Conservation (phyloP, 345 rosid species). For the Jatropha curcas region DNA sequence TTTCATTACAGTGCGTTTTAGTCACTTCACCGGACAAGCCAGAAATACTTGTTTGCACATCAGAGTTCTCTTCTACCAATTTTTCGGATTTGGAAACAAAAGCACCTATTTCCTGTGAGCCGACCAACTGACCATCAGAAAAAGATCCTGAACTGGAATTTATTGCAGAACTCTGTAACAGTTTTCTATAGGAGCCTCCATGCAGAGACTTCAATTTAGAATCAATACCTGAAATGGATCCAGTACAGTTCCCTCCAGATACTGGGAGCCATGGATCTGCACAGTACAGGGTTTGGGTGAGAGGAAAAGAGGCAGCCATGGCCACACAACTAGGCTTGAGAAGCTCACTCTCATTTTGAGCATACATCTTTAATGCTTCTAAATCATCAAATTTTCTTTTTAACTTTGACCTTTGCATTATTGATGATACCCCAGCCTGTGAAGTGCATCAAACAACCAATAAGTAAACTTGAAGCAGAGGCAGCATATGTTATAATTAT, state of each 20-base stretch:
- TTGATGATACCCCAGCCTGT: constrained; percentile 36
- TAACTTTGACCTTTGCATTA: constrained; percentile 32
- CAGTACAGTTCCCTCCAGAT: constrained; percentile 44
- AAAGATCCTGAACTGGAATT: constrained; percentile 75
- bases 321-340: constrained; percentile 37
- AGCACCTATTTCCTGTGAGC: constrained; percentile 77
- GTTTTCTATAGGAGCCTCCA: constrained; percentile 60
- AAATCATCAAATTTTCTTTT: constrained; percentile 31
- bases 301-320: constrained; percentile 30
- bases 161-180: constrained; percentile 68
- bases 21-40: constrained; percentile 37
- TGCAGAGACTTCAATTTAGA: constrained; percentile 72
- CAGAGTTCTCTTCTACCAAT: constrained; percentile 47
- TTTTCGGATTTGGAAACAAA: constrained; percentile 46
- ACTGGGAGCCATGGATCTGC: constrained; percentile 27
- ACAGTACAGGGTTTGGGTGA: constrained; percentile 28
- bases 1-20: constrained; percentile 30
- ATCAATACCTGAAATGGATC: constrained; percentile 73
- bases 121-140: constrained; percentile 85
- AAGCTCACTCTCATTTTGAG: constrained; percentile 37
- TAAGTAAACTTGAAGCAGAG: constrained; percentile 23
- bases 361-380: constrained; percentile 31
- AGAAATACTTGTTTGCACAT: constrained; percentile 38
- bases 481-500: background rate
- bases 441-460: constrained; percentile 25